Percentiles rank a stretch among this genome's conserved stretches.
These are phyloP conservation scores for Aureobasidium sp. DNA, from an alignment of 2,329 filamentous ascomycete genomes.

Conservation along the genomic window DNA sequence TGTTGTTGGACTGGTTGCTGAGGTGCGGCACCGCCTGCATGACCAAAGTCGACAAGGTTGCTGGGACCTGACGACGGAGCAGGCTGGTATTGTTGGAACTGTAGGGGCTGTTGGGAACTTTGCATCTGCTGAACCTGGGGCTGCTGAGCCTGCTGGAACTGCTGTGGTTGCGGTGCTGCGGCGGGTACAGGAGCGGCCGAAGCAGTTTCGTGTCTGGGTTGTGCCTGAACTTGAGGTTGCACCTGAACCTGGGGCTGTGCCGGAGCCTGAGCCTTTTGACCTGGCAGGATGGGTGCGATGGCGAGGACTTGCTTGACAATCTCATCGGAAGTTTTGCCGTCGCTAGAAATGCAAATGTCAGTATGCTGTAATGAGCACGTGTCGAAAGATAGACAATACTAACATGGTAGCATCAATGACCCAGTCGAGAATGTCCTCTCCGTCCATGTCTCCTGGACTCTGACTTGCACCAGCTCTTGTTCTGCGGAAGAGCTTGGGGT, in stretches of 20 bases:
- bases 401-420: constrained; percentile 84
- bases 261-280: constrained; percentile 50
- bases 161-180: neutral
- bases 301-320: constrained; percentile 68
- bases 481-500: constrained; percentile 71
- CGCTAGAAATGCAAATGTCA: constrained; percentile 35
- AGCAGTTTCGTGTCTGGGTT: neutral
- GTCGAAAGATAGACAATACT: constrained; percentile 23
- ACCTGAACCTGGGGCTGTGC: constrained; percentile 25
- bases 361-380: constrained; percentile 10
- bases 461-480: constrained; percentile 59
- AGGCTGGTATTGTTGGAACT: neutral
- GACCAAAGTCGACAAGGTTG: constrained; percentile 16
- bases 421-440: constrained; percentile 87
- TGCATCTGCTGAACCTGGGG: neutral
- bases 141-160: neutral
- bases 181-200: constrained; percentile 36
- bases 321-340: constrained; percentile 58
- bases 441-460: constrained; percentile 52
- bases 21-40: constrained; percentile 32
- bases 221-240: constrained; percentile 20
- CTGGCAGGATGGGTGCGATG: constrained; percentile 75
- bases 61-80: neutral
- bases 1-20: constrained; percentile 12
- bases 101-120: neutral